A percentile compares a stretch with the other conserved stretches of the same genome.
Evolutionary conservation across 2,329 filamentous ascomycete species (phyloP).

Genomic region (Aspergillus aculeatus): DNA sequence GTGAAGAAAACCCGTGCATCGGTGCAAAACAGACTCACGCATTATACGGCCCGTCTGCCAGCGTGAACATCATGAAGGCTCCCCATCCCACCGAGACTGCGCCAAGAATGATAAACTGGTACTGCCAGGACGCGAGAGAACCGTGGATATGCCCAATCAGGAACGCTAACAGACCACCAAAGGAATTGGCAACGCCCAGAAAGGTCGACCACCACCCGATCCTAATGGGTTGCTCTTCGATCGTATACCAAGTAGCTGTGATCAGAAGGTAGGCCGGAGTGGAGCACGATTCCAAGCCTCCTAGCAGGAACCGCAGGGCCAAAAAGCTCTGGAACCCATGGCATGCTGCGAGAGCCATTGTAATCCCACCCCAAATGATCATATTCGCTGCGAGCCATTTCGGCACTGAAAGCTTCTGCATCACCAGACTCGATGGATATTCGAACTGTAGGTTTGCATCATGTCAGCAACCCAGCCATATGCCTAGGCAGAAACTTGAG

Average conservation of each 20-base stretch:
- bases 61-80: too few species aligned
- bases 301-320: too few species aligned
- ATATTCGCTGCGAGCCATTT: not conserved
- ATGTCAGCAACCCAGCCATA: too few species aligned
- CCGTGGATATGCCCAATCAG: constrained; percentile 19
- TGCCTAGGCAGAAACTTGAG: too few species aligned
- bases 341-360: not conserved
- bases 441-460: not conserved
- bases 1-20: constrained; percentile 3
- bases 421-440: not conserved
- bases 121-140: constrained; percentile 14
- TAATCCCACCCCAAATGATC: not conserved
- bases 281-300: not conserved
- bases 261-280: constrained; percentile 20
- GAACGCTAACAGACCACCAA: constrained; percentile 16
- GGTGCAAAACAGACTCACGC: constrained; percentile 30
- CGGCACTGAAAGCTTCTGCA: not conserved
- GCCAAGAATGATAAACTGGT: constrained; percentile 22
- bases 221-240: constrained; percentile 21
- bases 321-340: not conserved
- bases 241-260: constrained; percentile 26
- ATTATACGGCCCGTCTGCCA: constrained; percentile 7
- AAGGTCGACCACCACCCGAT: not conserved
- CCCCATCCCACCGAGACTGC: too few species aligned
- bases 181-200: not conserved